Evolutionary conservation across 768 basidiomycete species (phyloP), one percentile per base, ranked within the genome.

Genomic region (Boletus barrowsii): DNA sequence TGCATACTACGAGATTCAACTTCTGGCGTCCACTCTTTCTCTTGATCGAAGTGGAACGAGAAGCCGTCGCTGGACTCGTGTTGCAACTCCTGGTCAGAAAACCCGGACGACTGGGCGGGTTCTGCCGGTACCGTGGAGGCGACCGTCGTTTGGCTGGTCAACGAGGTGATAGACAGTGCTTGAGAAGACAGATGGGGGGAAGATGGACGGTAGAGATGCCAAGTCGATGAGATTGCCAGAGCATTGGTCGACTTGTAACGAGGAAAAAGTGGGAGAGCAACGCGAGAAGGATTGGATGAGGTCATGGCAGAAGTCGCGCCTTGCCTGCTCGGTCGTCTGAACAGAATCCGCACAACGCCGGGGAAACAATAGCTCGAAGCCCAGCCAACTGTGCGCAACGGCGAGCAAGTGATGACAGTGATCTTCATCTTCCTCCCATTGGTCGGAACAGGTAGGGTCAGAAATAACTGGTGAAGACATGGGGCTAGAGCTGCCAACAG

Each of bases 21-120:
- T 17, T 62, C 61, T 0, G 47, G 40, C 2, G 61, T 62, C 53
- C 56, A 62, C 3, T 62, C 60, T 20, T 60, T 56, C 2, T 58
- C 52, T 36, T 53, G 43, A 18, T 41, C 49, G 0, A 49, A 62
- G n/a, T 54, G 30, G 14, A 57, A 61, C 20, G 52, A 53, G 24
- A 61, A 61, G 5, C 40, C 18, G 42, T 53, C 60, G 20, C 22
- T 22, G 22, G 53, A 61, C 33, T 29, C 8, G 29, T 8, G 8
- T 9, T 29, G 8, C 8, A 8, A 29, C 29, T 10, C 29, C 29
- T 26, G 8, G 26, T 26, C 26, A 2, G 26, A 26, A 2, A 26
- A 26, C 26, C 0, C 2, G 7, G 26, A 8, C 26, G 9, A 26
- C 26, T 8, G 26, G 9, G 26, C 8, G 9, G 8, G 26, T 26